Evolutionary conservation across 352 stramenopile species (phyloP).

Genomic region (Pythium grandisporangium): DNA sequence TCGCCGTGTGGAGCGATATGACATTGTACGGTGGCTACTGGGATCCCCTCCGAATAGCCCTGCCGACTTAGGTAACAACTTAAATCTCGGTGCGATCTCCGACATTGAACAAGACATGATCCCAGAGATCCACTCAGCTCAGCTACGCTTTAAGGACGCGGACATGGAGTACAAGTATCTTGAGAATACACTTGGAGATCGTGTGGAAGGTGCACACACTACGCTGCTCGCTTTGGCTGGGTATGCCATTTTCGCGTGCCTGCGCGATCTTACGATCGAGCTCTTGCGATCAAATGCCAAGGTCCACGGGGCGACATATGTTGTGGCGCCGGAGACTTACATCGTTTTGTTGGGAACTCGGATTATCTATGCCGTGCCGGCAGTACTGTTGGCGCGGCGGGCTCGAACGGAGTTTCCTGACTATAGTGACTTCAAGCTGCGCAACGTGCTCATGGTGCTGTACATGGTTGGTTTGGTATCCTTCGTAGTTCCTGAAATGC

Average conservation of each 20-base stretch:
- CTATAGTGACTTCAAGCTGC: constrained; percentile 49
- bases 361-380: constrained; percentile 16
- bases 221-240: constrained; percentile 42
- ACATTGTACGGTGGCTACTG: constrained; percentile 40
- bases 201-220: constrained; percentile 51
- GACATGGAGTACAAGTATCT: constrained; percentile 76
- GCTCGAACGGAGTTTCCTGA: constrained; percentile 38
- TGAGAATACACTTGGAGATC: constrained; percentile 43
- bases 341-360: constrained; percentile 32
- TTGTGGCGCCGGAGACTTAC: constrained; percentile 25
- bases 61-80: constrained; percentile 17
- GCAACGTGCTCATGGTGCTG: constrained; percentile 46
- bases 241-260: constrained; percentile 55
- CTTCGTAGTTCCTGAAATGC: constrained; percentile 32
- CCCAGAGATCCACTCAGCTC: constrained; percentile 40
- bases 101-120: constrained; percentile 58
- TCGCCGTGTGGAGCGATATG: constrained; percentile 47
- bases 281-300: constrained; percentile 18
- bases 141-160: constrained; percentile 53
- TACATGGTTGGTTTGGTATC: constrained; percentile 49
- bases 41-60: constrained; percentile 33
- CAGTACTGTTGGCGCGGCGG: constrained; percentile 17
- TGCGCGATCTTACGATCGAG: constrained; percentile 54
- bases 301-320: constrained; percentile 9
- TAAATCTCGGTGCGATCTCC: constrained; percentile 21